These are phyloP conservation scores for Ganoderma meredithae DNA, from an alignment of 1,284 basidiomycete genomes.

Conservation along the genomic window DNA sequence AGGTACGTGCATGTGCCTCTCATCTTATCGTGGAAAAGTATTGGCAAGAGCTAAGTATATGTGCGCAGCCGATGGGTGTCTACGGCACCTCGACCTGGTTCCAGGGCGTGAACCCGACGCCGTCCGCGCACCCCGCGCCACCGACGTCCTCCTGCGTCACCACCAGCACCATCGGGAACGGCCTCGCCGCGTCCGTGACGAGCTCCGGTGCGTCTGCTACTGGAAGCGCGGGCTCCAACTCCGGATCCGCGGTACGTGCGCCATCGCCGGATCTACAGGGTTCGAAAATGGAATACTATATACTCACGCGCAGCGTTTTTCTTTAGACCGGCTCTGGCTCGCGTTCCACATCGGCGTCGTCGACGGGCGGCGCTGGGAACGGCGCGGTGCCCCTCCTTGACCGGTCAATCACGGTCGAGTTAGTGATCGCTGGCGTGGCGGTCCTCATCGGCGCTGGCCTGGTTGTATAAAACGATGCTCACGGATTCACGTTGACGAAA, in stretches of 20 bases:
- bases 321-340: constrained; percentile 10
- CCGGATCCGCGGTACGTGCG: background rate
- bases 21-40: constrained; percentile 14
- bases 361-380: constrained; percentile 16
- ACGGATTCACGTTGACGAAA: background rate
- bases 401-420: constrained; percentile 12
- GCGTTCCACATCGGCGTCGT: constrained; percentile 5
- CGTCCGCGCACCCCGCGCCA: constrained; percentile 64
- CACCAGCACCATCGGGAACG: constrained; percentile 52
- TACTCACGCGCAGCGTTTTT: background rate
- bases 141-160: constrained; percentile 61
- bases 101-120: constrained; percentile 68
- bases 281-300: background rate
- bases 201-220: background rate
- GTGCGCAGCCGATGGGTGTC: constrained; percentile 68
- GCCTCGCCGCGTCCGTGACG: constrained; percentile 29
- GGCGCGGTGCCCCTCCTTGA: constrained; percentile 21
- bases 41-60: background rate
- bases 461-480: constrained; percentile 14
- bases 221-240: constrained; percentile 4
- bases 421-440: constrained; percentile 22
- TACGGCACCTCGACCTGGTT: constrained; percentile 72
- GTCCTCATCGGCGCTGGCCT: constrained; percentile 27
- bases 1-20: constrained; percentile 49
- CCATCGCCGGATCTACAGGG: background rate